Evolutionary conservation across 768 basidiomycete species (phyloP), one percentile per base, ranked within the genome.

Genomic region (Mycena rosella): DNA sequence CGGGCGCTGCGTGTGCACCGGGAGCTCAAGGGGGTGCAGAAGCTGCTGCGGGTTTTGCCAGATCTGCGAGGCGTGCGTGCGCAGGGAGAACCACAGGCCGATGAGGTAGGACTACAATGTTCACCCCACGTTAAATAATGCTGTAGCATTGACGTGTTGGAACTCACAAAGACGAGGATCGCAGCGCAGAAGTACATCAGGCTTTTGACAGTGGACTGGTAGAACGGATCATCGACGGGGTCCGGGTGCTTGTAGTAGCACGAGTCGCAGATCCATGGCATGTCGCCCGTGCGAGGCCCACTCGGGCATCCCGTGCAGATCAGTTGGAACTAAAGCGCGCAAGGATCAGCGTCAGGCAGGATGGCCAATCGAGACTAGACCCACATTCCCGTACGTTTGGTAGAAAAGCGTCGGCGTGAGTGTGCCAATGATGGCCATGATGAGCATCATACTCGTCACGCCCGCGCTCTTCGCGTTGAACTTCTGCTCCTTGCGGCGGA

Each of bases 391-490:
- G 78, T 97, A 99, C 13, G 92, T 96, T 78, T 99, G 96, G 80
- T 99, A 99, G 79, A 99, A 99, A 75, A 99, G 77, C 0, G 98
- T 99, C 3, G 98, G 98, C 0, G 96, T 89, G 64, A 99, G 83
- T 2, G 94, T 95, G 15, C 98, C 98, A 68, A 99, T 97, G 77
- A 99, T 95, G 15, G 98, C 98, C 97, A 99, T 99, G 81, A 99
- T 99, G 77, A 99, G 79, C 95, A 99, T 97, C 84, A 98, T 98
- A 77, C 96, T 98, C 0, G 98, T 99, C 18, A 99, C 98, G 40
- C 98, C 95, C 8, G 98, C 98, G 74, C 94, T 96, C 83, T 95
- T 98, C n/a, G 98, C 98, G 74, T 99, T 99, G 84, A 99, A 99
- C 72, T 90, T 94, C 77, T 96, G 95, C 79, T 99, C 98, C 81